Percentiles rank a stretch among this genome's conserved stretches.
Evolutionary conservation across 768 basidiomycete genomes (phyloP).

Genomic region (Saitozyma podzolica): DNA sequence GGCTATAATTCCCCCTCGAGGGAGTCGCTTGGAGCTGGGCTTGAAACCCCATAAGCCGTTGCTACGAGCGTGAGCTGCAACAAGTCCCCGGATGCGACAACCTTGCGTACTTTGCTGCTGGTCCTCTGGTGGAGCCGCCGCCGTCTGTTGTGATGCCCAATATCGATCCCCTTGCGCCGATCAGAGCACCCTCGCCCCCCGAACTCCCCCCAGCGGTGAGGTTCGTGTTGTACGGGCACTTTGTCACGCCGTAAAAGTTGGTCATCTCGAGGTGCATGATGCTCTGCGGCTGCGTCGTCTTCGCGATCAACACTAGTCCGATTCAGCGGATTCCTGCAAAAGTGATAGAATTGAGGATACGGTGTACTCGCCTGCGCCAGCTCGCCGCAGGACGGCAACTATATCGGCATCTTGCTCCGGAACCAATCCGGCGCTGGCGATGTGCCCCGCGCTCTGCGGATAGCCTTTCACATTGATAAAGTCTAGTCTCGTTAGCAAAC

Average conservation of each 20-base stretch:
- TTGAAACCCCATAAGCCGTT: conserved; percentile 17
- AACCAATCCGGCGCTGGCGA: background rate
- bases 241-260: conserved; percentile 19
- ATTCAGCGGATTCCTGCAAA: background rate
- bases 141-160: conserved; percentile 37
- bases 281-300: conserved; percentile 33
- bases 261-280: conserved; percentile 39
- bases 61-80: background rate
- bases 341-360: background rate
- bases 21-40: conserved; percentile 17
- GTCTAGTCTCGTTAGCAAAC: background rate
- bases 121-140: conserved; percentile 20
- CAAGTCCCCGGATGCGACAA: background rate
- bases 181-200: conserved; percentile 48
- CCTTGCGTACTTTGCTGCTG: conserved; percentile 12
- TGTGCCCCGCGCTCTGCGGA: conserved; percentile 2
- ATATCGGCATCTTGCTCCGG: conserved; percentile 6
- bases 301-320: conserved; percentile 23
- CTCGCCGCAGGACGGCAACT: conserved; percentile 5
- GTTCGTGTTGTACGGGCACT: conserved; percentile 30
- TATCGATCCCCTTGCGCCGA: conserved; percentile 29
- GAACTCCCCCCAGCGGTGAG: conserved; percentile 43
- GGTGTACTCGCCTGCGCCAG: conserved; percentile 14
- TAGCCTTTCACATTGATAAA: conserved; percentile 2
- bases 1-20: conserved; percentile 5